Conservation (phyloP, 2,329 filamentous ascomycete species). For the Cladophialophora chaetospira region DNA sequence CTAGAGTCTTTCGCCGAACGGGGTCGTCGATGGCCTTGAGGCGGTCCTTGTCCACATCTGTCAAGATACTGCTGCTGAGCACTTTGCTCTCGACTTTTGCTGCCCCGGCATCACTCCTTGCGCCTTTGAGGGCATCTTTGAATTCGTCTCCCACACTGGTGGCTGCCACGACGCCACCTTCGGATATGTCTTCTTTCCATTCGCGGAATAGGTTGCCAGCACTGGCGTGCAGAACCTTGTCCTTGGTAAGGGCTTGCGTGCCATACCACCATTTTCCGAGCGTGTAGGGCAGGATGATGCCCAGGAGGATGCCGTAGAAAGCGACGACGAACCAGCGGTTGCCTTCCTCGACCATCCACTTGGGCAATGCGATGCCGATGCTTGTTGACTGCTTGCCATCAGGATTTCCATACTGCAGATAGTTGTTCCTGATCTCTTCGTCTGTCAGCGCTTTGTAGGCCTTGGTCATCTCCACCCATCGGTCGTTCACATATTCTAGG, state of each 20-base stretch:
- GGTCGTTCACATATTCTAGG: slow-evolving; percentile 75
- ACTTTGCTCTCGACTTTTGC: slow-evolving; percentile 82
- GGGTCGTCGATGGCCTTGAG: slow-evolving; percentile 80
- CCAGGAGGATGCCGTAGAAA: slow-evolving; percentile 83
- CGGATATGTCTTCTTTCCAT: slow-evolving; percentile 81
- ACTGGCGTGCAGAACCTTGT: slow-evolving; percentile 88
- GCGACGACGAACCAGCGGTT: slow-evolving; percentile 94
- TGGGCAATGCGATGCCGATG: slow-evolving; percentile 93
- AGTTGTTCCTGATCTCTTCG: slow-evolving; percentile 96
- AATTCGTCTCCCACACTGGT: slow-evolving; percentile 87
- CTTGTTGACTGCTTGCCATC: slow-evolving; percentile 98
- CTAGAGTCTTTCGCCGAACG: slow-evolving; percentile 79
- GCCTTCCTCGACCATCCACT: slow-evolving; percentile 88
- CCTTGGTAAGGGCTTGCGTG: slow-evolving; percentile 87
- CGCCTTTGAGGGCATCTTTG: slow-evolving; percentile 71
- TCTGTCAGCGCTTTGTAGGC: slow-evolving; percentile 98
- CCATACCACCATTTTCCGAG: slow-evolving; percentile 99
- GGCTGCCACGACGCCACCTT: slow-evolving; percentile 75
- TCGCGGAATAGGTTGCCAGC: slow-evolving; percentile 93
- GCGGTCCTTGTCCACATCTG: slow-evolving; percentile 71
- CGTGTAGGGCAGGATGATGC: slow-evolving; percentile 85
- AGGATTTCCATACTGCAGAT: slow-evolving; percentile 90
- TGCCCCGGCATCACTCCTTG: slow-evolving; percentile 77
- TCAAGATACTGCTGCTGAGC: slow-evolving; percentile 65
- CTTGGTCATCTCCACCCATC: slow-evolving; percentile 94